A percentile compares a stretch with the other conserved stretches of the same genome.
These are phyloP conservation scores for Phylloporus sp. DNA, from an alignment of 768 basidiomycete species.

Conservation along the genomic window DNA sequence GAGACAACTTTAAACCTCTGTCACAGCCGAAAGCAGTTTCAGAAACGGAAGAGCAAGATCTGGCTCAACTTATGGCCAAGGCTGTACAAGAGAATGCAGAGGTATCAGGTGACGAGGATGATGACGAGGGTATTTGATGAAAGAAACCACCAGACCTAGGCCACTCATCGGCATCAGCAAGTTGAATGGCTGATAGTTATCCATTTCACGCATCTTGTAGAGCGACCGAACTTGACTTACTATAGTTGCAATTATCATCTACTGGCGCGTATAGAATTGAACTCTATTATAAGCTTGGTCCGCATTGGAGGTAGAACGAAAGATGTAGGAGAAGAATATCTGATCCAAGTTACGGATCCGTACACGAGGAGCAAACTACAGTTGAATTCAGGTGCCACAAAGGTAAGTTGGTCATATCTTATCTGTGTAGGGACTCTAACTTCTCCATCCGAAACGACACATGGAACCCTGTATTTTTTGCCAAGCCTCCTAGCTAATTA, in stretches of 20 bases:
- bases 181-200: not conserved
- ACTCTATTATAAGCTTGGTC: no score
- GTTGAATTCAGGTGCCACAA: no score
- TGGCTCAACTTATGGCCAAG: slow-evolving; percentile 95
- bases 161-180: not conserved
- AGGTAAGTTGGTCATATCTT: no score
- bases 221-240: not conserved
- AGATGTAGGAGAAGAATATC: no score
- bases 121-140: slow-evolving; percentile 47
- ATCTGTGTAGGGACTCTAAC: no score
- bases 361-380: no score
- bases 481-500: not conserved
- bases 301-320: no score
- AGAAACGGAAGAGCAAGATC: slow-evolving; percentile 95
- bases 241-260: no score
- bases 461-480: slow-evolving; percentile 3
- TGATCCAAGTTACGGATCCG: no score
- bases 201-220: not conserved
- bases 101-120: slow-evolving; percentile 92
- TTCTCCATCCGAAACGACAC: slow-evolving; percentile 1
- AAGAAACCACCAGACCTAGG: not conserved
- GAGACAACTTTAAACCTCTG: not conserved
- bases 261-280: no score
- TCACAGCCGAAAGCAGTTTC: slow-evolving; percentile 93
- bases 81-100: slow-evolving; percentile 93